Evolutionary conservation across 1,284 basidiomycete genomes (phyloP).

Genomic region (Termitomyces sp.): DNA sequence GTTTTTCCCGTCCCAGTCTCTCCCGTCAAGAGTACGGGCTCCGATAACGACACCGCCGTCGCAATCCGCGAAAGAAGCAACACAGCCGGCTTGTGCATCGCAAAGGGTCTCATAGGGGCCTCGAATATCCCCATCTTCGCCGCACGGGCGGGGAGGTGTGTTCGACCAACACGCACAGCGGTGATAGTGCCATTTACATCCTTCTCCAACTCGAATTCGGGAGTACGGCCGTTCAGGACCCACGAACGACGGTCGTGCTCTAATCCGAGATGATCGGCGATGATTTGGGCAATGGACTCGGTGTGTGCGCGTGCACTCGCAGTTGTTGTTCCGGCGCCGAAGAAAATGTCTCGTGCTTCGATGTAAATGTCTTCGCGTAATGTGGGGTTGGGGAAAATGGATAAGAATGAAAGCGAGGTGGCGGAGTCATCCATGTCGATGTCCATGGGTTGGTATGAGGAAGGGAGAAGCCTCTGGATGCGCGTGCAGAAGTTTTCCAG

Average conservation of each 20-base stretch:
- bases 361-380: slow-evolving; percentile 89
- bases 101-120: slow-evolving; percentile 62
- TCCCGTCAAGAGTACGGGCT: slow-evolving; percentile 91
- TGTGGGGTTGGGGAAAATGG: slow-evolving; percentile 67
- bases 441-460: slow-evolving; percentile 42
- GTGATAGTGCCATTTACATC: slow-evolving; percentile 56
- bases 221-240: slow-evolving; percentile 49
- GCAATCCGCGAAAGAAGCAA: slow-evolving; percentile 80
- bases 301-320: slow-evolving; percentile 48
- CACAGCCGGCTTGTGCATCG: slow-evolving; percentile 84
- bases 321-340: slow-evolving; percentile 65
- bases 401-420: slow-evolving; percentile 14
- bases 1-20: slow-evolving; percentile 99
- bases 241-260: slow-evolving; percentile 34
- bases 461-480: slow-evolving; percentile 59
- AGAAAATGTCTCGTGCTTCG: slow-evolving; percentile 90
- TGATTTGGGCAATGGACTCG: slow-evolving; percentile 43
- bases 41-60: slow-evolving; percentile 66
- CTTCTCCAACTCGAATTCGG: slow-evolving; percentile 66
- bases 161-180: slow-evolving; percentile 56
- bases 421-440: slow-evolving; percentile 22
- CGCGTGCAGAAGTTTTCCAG: slow-evolving; percentile 85
- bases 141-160: slow-evolving; percentile 44
- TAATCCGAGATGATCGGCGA: slow-evolving; percentile 66
- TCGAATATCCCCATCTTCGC: slow-evolving; percentile 32